Base-by-base conservation (phyloP, 1,139 yeast genomes). In the Blastobotrys aristatus region DNA sequence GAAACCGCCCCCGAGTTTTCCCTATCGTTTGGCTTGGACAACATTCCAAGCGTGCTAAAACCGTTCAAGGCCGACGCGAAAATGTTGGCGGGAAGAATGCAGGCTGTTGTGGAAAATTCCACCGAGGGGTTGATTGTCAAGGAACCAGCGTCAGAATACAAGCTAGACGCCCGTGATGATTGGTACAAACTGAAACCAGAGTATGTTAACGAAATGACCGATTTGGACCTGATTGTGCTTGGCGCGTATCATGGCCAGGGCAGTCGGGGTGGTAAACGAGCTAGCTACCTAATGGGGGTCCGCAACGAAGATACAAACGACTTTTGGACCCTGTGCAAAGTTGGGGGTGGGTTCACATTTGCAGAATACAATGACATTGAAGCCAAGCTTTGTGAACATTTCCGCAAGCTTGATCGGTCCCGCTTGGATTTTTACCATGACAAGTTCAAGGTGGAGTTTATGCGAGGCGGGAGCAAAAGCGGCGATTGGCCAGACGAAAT, bases 101-200 rank as follows among this genome's bases (percentile, higher is more conserved):
- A 73, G 34, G 67, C 71, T 37, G 86, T 86, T 1, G 78, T 89
- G 1, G 71, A 74, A 2, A 72, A 71, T 32, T 58, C 56, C 36
- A 77, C 89, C 18, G 98, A 92, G 66, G 98, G 98, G 0, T 69
- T 92, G 6, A 77, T 92, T 50, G 68, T 92, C 31, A 92, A 92
- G 60, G 76, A 81, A 53, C 76, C 81, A 0, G 67, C 69, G 5
- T 75, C 85, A 14, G 68, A 65, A 18, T 92, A 92, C 63, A 63
- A 67, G 4, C 73, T 85, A 13, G 89, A 80, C 18, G 74, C 73
- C 42, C 69, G 90, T 47, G 73, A 74, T 40, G 74, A 74, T 26
- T 90, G 97, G 96, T 70, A 87, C 24, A 92, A 92, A 60, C 77
- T 90, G 2, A 92, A 92, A 63, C 97, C 97, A 0, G 96, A 90